phyloP scores from a whole-genome alignment of 73 alveolate genomes.

The Tetrahymena thermophila region DNA sequence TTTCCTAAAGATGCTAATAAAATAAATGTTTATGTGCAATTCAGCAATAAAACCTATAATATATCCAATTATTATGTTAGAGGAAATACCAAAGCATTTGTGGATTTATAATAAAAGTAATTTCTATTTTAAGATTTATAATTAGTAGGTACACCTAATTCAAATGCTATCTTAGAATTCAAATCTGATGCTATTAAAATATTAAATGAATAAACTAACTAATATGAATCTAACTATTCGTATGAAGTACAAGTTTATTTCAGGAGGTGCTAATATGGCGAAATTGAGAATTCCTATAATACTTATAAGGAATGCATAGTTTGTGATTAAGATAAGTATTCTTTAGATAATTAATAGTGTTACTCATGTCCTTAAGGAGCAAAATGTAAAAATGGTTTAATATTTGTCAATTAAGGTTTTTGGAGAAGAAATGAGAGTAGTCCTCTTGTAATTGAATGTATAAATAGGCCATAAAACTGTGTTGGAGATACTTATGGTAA shows the following conservation, averaged over 20 bases:
- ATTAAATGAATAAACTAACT: background rate
- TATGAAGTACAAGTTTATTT: background rate
- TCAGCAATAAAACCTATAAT: background rate
- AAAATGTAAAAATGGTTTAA: slow-evolving; percentile 27
- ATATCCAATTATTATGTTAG: background rate
- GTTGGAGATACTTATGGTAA: slow-evolving; percentile 21
- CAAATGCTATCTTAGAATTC: background rate
- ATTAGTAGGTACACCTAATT: background rate
- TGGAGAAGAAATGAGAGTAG: slow-evolving; percentile 43
- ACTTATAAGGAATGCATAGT: background rate
- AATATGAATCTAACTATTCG: background rate
- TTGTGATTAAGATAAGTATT: slow-evolving; percentile 17
- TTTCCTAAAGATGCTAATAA: background rate
- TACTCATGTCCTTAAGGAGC: slow-evolving; percentile 29
- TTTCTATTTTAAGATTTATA: background rate
- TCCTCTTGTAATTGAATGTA: slow-evolving; percentile 21
- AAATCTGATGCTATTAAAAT: background rate
- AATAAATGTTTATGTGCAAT: background rate
- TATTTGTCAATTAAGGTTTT: slow-evolving; percentile 23
- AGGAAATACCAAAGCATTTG: background rate
- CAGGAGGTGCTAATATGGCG: background rate
- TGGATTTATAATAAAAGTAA: background rate
- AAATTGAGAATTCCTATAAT: background rate
- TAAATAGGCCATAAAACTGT: background rate
- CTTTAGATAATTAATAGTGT: slow-evolving; percentile 8